phyloP scores from a whole-genome alignment of 306 rosid species.

The Lathyrus aphaca region DNA sequence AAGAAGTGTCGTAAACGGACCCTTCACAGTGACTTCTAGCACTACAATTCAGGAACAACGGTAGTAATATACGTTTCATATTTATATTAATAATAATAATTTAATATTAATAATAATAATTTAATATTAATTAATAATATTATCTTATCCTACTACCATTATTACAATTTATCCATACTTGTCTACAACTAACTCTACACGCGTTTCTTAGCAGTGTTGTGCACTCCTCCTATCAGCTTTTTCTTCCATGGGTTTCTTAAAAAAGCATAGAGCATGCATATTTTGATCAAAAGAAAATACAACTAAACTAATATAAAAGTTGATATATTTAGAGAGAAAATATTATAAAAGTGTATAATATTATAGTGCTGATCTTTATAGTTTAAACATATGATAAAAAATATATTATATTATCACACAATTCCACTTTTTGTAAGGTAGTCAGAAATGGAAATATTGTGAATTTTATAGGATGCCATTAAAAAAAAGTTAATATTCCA shows the following conservation, averaged over 20 bases:
- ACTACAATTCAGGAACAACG: background rate
- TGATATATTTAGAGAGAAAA: no score
- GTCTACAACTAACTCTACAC: background rate
- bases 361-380: no score
- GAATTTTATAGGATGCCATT: background rate
- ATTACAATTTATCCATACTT: background rate
- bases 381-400: background rate
- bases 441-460: background rate
- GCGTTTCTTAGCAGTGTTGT: background rate
- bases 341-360: no score
- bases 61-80: background rate
- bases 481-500: no score
- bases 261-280: no score
- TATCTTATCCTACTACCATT: background rate
- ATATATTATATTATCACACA: background rate
- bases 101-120: background rate
- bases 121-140: background rate
- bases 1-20: constrained; percentile 36
- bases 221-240: background rate
- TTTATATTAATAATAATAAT: background rate
- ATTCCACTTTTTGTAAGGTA: background rate
- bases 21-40: background rate
- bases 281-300: no score
- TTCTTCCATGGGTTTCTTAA: no score
- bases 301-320: no score